Evolutionary conservation across 257 asterid genomes (phyloP).

Genomic region (Galeopsis tetrahit): DNA sequence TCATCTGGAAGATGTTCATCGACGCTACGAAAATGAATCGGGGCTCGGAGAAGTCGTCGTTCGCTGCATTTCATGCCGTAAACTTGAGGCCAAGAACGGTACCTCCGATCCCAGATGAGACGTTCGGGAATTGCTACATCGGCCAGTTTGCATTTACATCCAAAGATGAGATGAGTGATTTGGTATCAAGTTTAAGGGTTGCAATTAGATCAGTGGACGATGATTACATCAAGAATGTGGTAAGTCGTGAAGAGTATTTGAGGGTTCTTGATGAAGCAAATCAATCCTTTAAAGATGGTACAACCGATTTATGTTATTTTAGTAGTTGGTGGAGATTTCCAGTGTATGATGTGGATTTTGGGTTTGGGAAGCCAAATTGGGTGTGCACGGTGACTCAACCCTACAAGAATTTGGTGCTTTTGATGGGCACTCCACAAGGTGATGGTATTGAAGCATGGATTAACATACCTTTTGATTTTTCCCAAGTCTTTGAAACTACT

Average conservation of each 20-base stretch:
- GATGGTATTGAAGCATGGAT: too few relatives aligned
- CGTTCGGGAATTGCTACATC: neutral
- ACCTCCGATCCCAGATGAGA: neutral
- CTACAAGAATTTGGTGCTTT: too few relatives aligned
- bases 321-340: constrained; percentile 24
- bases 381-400: too few relatives aligned
- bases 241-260: neutral
- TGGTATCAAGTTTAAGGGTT: neutral
- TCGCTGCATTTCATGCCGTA: neutral
- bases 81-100: neutral
- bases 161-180: neutral
- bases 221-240: neutral
- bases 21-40: neutral
- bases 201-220: neutral
- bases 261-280: neutral
- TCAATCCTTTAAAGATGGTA: neutral
- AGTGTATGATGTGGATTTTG: constrained; percentile 6
- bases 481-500: too few relatives aligned
- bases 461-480: too few relatives aligned
- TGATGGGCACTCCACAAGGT: too few relatives aligned
- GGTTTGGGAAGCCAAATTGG: constrained; percentile 5
- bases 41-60: neutral
- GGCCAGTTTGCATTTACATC: neutral
- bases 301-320: neutral
- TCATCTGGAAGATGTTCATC: neutral